Evolutionary conservation across 2,329 filamentous ascomycete genomes (phyloP), one percentile per base, ranked within the genome.

Genomic region (Cordyceps pruinosa): DNA sequence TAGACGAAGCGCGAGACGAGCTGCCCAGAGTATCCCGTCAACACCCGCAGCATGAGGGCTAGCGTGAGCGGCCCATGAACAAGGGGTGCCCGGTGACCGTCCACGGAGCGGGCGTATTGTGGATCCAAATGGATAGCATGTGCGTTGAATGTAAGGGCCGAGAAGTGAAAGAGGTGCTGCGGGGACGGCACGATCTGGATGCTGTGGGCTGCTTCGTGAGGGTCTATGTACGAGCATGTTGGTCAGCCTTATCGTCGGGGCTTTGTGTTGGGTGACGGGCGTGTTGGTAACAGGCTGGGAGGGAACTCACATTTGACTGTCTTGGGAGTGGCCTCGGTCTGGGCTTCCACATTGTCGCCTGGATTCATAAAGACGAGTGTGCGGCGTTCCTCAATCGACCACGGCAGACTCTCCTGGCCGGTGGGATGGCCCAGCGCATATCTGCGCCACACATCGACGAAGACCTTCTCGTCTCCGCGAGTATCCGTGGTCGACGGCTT

Each of bases 121-220:
- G 79, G 80, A 69, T 97, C 89, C 23, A 96, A 78, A 72, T 99
- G 94, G 64, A 99, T 97, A 17, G 81, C 78, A 72, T 99, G 94
- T 1, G 90, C 90, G 71, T 99, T 99, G 76, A 90, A 92, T 2
- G 89, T 93, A 34, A 99, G 81, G 0, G 91, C 91, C 21, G 88
- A 94, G 76, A 93, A 97, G 58, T 92, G 85, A 74, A 96, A 96
- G 55, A 99, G 83, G 5, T 97, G 81, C 5, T 81, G 76, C 3
- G 82, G 77, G 2, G 86, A 85, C 1, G 91, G 90, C 0, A 73
- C 80, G 25, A 96, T 73, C 0, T 75, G 73, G 63, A 88, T 67
- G 23, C 67, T 66, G 60, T 73, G 70, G 17, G 68, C 67, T 8
- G 75, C 69, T 0, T 65, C 41, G 53, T 70, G 65, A 28, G 70